phyloP scores from a whole-genome alignment of 2,329 filamentous ascomycete species.

The Clarireedia hainanense region DNA sequence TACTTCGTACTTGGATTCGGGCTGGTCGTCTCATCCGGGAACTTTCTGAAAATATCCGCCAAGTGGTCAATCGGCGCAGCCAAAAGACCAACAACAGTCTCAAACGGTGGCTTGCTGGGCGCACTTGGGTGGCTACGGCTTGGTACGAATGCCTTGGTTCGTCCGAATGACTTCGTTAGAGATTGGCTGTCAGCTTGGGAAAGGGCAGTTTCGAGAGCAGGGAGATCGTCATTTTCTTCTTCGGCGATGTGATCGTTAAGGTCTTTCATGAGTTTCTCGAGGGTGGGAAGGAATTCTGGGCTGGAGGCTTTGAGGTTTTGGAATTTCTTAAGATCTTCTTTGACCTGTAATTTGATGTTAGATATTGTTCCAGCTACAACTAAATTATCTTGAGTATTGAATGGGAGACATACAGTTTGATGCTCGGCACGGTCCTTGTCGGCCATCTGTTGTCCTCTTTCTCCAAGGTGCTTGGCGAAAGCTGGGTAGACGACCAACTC shows the following conservation, averaged over 20 bases:
- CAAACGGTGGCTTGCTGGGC: constrained; percentile 41
- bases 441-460: constrained; percentile 36
- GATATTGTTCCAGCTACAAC: neutral
- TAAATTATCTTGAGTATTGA: neutral
- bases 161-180: constrained; percentile 37
- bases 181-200: constrained; percentile 29
- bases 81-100: constrained; percentile 46
- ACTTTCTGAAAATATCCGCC: constrained; percentile 46
- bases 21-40: constrained; percentile 34
- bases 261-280: constrained; percentile 37
- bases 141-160: constrained; percentile 47
- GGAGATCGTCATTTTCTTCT: constrained; percentile 43
- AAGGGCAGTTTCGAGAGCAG: constrained; percentile 38
- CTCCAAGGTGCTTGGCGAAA: constrained; percentile 39
- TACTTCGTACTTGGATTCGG: constrained; percentile 12
- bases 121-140: constrained; percentile 19
- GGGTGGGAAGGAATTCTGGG: constrained; percentile 35
- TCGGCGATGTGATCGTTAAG: constrained; percentile 41
- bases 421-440: constrained; percentile 42
- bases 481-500: constrained; percentile 47
- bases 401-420: constrained; percentile 21
- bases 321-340: constrained; percentile 41
- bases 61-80: constrained; percentile 49
- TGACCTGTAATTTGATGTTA: constrained; percentile 34
- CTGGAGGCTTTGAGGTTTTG: constrained; percentile 37